phyloP scores from a whole-genome alignment of 768 basidiomycete species.

The Trametes villosa region DNA sequence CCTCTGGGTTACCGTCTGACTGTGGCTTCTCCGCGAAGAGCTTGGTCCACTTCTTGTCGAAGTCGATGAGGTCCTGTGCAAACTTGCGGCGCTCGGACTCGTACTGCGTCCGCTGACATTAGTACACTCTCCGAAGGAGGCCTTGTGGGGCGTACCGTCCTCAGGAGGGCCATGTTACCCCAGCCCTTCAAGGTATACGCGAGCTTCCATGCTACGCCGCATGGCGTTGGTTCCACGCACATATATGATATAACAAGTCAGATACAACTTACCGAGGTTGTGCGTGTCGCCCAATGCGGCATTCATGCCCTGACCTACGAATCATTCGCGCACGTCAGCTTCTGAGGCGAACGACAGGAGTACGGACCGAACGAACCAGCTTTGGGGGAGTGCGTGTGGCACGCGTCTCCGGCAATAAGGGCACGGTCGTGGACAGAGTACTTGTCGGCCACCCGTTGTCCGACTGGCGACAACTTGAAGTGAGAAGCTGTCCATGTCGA shows the following conservation, averaged over 20 bases:
- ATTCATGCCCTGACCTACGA: conserved; percentile 65
- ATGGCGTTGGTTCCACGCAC: neutral
- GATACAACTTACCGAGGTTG: conserved; percentile 56
- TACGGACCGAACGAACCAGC: conserved; percentile 42
- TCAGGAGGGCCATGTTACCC: conserved; percentile 51
- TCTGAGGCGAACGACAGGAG: too few species aligned
- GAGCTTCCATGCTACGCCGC: conserved; percentile 63
- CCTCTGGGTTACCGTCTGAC: too few species aligned
- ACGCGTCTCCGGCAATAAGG: conserved; percentile 80
- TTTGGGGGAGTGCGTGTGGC: conserved; percentile 71
- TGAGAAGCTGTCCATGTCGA: too few species aligned
- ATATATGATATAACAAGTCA: neutral
- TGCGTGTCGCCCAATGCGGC: conserved; percentile 78
- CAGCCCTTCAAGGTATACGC: conserved; percentile 59
- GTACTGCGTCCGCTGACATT: conserved; percentile 45
- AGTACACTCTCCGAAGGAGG: neutral
- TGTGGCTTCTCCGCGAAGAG: too few species aligned
- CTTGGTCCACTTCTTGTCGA: conserved; percentile 55
- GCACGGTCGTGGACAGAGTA: conserved; percentile 63
- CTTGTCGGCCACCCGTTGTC: too few species aligned
- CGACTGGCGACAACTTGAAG: too few species aligned
- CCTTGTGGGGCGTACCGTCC: conserved; percentile 45
- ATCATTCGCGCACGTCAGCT: neutral
- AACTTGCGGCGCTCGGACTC: conserved; percentile 69
- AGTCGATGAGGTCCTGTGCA: conserved; percentile 73